A percentile compares a stretch with the other conserved stretches of the same genome.
These are phyloP conservation scores for Eimeria necatrix DNA, from an alignment of 169 alveolate genomes.

Conservation along the genomic window DNA sequence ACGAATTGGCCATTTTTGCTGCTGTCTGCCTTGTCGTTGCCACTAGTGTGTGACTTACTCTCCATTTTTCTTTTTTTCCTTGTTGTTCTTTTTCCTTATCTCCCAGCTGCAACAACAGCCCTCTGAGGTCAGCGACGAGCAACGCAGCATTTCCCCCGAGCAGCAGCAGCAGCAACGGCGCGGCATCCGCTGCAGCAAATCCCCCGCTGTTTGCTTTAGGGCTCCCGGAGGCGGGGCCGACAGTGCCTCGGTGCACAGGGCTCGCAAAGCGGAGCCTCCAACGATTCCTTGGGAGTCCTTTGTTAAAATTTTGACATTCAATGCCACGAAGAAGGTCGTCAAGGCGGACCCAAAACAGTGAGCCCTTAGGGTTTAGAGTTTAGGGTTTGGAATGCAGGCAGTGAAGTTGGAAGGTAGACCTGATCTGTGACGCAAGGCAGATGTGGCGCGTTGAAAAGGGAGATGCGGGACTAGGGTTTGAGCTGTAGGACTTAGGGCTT, in stretches of 20 bases:
- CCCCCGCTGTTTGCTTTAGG: conserved; percentile 11
- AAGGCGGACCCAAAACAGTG: conserved; percentile 76
- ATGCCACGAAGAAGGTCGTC: conserved; percentile 76
- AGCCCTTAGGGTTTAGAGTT: conserved; percentile 18
- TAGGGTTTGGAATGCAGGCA: neutral
- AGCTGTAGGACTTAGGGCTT: neutral
- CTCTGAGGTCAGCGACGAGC: conserved; percentile 52
- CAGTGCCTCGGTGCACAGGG: neutral
- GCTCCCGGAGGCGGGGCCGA: conserved; percentile 29
- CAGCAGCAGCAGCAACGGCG: conserved; percentile 54
- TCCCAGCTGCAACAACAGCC: conserved; percentile 27
- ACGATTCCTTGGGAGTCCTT: conserved; percentile 75
- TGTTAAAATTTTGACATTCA: conserved; percentile 68
- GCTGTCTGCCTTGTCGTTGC: too few species aligned
- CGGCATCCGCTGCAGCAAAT: neutral
- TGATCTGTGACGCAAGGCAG: too few species aligned
- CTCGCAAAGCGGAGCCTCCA: conserved; percentile 55
- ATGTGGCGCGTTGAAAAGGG: too few species aligned
- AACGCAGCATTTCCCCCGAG: conserved; percentile 14
- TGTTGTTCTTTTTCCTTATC: neutral
- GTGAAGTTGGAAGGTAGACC: neutral
- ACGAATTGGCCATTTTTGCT: too few species aligned
- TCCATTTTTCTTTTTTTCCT: neutral
- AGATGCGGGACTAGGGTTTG: neutral
- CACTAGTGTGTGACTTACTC: neutral